Conservation (phyloP, 2,329 filamentous ascomycete genomes). For the Chalaropsis thielavioides region DNA sequence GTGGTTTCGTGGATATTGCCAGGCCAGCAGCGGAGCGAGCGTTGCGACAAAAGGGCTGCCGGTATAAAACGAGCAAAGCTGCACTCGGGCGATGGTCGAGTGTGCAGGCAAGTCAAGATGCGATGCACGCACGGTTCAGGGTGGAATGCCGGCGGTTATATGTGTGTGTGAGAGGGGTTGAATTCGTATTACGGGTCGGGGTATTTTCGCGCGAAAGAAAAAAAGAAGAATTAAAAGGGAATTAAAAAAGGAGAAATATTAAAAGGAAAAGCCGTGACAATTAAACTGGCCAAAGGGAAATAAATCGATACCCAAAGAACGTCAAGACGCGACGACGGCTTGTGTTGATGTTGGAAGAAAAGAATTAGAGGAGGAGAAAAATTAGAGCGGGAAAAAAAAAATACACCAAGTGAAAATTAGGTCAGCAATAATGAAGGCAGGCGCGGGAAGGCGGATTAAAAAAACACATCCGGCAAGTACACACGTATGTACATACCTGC, state of each 20-base stretch:
- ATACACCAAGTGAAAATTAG: background rate
- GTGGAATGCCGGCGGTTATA: background rate
- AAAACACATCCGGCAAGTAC: background rate
- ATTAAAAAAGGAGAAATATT: background rate
- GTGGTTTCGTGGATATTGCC: no score
- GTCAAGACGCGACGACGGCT: background rate
- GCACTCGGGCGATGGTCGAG: no score
- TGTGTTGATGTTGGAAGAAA: no score
- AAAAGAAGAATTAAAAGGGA: slow-evolving; percentile 5
- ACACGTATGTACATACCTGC: background rate
- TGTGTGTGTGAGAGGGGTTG: no score
- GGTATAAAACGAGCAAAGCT: no score
- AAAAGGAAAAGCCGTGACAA: background rate
- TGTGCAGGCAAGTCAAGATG: background rate
- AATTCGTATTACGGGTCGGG: background rate
- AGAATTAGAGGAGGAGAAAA: background rate
- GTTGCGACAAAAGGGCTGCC: no score
- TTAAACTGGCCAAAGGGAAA: background rate
- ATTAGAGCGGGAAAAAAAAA: background rate
- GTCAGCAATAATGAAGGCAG: background rate
- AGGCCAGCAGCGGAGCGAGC: no score
- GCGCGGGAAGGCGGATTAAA: background rate
- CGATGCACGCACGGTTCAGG: background rate
- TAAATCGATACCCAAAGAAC: background rate
- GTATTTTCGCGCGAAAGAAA: background rate